Percentiles rank a stretch among this genome's conserved stretches.
Conservation (phyloP, 441 rosid species). For the Hura crepitans region DNA sequence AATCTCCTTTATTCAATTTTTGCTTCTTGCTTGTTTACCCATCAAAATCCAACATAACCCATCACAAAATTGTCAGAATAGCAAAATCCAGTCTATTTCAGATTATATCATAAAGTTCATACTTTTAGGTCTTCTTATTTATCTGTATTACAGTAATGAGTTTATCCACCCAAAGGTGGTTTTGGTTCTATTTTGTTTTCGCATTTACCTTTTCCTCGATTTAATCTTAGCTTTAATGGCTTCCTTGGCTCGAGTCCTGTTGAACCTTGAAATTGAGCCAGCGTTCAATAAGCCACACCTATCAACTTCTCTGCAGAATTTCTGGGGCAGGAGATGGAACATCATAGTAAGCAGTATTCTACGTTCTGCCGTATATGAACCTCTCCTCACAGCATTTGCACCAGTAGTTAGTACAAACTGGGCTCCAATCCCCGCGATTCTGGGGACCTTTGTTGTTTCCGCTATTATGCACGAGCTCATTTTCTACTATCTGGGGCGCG, state of each 20-base stretch:
- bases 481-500: constrained; percentile 28
- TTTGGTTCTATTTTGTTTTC: constrained; percentile 32
- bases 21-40: constrained; percentile 11
- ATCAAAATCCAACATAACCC: constrained; percentile 9
- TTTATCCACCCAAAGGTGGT: constrained; percentile 30
- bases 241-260: constrained; percentile 30
- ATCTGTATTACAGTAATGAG: constrained; percentile 14
- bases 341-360: constrained; percentile 51
- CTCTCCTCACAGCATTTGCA: constrained; percentile 29
- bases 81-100: not conserved
- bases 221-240: constrained; percentile 18
- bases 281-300: constrained; percentile 64
- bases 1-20: not conserved
- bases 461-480: constrained; percentile 44
- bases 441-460: constrained; percentile 34
- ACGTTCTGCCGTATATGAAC: constrained; percentile 52
- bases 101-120: not conserved
- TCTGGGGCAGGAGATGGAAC: constrained; percentile 87
- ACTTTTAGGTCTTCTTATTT: not conserved
- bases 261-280: constrained; percentile 47
- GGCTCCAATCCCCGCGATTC: constrained; percentile 29
- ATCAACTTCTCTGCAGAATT: constrained; percentile 73
- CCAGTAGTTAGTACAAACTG: constrained; percentile 9
- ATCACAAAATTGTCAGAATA: not conserved
- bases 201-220: constrained; percentile 34